Evolutionary conservation across 352 stramenopile species (phyloP).

Genomic region (Pythium diclinum): DNA sequence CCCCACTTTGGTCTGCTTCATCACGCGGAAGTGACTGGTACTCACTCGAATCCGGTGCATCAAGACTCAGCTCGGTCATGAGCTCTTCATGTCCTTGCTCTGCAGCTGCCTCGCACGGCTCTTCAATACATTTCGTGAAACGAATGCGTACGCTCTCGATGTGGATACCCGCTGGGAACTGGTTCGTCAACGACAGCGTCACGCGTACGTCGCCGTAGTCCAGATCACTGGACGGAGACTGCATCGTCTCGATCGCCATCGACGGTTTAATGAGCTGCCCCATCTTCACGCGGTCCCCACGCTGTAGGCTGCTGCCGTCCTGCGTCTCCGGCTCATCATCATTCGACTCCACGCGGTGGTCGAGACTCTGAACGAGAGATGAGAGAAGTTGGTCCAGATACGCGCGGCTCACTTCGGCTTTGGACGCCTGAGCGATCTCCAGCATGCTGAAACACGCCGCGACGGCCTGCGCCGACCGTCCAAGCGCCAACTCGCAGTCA

Average conservation of each 20-base stretch:
- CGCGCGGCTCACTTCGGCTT: constrained; percentile 41
- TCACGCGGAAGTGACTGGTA: not conserved
- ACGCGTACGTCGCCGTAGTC: constrained; percentile 61
- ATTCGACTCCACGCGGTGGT: constrained; percentile 1
- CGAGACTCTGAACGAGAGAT: constrained; percentile 43
- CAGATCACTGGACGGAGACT: constrained; percentile 37
- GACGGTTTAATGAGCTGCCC: constrained; percentile 48
- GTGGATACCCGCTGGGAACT: constrained; percentile 54
- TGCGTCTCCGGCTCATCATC: constrained; percentile 1
- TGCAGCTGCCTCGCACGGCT: not conserved
- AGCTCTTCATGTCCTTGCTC: not conserved
- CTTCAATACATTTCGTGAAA: constrained; percentile 24
- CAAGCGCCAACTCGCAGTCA: constrained; percentile 49
- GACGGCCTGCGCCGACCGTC: constrained; percentile 49
- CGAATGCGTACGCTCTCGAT: constrained; percentile 51
- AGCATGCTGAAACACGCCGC: constrained; percentile 65
- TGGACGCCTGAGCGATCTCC: constrained; percentile 43
- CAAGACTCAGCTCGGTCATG: not conserved
- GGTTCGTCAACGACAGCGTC: constrained; percentile 48
- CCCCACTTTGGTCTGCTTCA: not conserved
- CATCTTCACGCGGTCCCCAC: constrained; percentile 38
- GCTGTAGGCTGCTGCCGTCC: not conserved
- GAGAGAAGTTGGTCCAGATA: constrained; percentile 51
- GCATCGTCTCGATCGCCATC: constrained; percentile 54
- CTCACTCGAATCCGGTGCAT: not conserved